Conservation (phyloP, 2,329 filamentous ascomycete species). For the Ceratocystis lukuohia region DNA sequence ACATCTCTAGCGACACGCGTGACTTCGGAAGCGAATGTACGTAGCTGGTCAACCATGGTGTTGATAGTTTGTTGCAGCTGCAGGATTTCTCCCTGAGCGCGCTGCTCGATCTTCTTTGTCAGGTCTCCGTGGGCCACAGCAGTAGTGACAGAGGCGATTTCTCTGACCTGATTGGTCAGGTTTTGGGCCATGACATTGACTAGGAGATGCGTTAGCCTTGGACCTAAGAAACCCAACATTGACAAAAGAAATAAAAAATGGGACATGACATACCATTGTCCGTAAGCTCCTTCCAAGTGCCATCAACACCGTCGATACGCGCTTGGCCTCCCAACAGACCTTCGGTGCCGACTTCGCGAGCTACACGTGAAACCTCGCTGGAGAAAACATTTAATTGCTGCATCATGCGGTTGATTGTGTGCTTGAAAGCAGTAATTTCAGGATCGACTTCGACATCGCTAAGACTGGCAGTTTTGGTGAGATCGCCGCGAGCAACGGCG, state of each 20-base stretch:
- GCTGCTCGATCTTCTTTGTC: slow-evolving; percentile 72
- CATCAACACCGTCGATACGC: slow-evolving; percentile 83
- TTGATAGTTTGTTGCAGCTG: slow-evolving; percentile 78
- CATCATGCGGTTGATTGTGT: slow-evolving; percentile 98
- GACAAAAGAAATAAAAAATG: background rate
- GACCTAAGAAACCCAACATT: background rate
- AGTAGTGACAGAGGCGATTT: slow-evolving; percentile 73
- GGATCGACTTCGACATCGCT: slow-evolving; percentile 95
- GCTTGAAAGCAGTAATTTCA: slow-evolving; percentile 94
- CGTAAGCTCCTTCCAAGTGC: slow-evolving; percentile 95
- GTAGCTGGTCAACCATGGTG: slow-evolving; percentile 76
- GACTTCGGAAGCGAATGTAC: slow-evolving; percentile 73
- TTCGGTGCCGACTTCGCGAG: slow-evolving; percentile 90
- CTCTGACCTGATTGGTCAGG: slow-evolving; percentile 69
- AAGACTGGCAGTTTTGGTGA: slow-evolving; percentile 94
- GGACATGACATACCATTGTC: slow-evolving; percentile 50
- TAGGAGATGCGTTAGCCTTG: slow-evolving; percentile 32
- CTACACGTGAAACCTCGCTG: slow-evolving; percentile 87
- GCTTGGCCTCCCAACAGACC: slow-evolving; percentile 89
- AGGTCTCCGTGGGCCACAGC: slow-evolving; percentile 72
- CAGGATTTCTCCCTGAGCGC: slow-evolving; percentile 67
- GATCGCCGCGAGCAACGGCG: slow-evolving; percentile 83
- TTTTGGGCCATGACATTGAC: slow-evolving; percentile 79
- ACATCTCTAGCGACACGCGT: slow-evolving; percentile 73
- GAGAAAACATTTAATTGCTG: slow-evolving; percentile 94